Base-by-base conservation (phyloP, 129 eudicot species). In the Deinandra increscens region DNA sequence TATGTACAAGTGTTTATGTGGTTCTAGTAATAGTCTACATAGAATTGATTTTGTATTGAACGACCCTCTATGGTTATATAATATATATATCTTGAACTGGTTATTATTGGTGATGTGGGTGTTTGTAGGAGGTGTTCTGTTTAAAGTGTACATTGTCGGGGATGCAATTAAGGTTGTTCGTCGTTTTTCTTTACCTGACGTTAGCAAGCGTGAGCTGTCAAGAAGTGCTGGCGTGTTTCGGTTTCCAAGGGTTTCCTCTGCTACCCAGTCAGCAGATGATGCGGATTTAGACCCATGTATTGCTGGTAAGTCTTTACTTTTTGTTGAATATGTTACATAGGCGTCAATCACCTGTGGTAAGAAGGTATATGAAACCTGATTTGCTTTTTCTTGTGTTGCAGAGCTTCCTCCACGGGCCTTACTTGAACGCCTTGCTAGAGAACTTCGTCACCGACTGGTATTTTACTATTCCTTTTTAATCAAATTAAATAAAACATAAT, bases 241-340 rank as follows among this genome's bases (percentile, higher is more conserved):
- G 49, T 89, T 93, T 69, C 95, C 99, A 15, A 83, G 99, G 81
- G 97, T 93, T 37, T 89, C 99, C 49, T 93, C 90, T 80, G 95
- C 97, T 39, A 95, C 96, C 43, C 95, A 95, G 62, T 93, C 97
- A 33, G 99, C 99, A 64, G 99, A 93, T 80, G 97, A 87, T 48
- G 99, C 99, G 9, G 99, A 93, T 74, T 56, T 93, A 48, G 99
- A 89, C 70, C 98, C 97, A 0, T 79, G 84, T 62, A 80, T 89
- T 78, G 97, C 88, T 66, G 98, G 98, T 81, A 60, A 77, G 77
- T 50, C 34, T 8, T 49, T 7, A 29, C 73, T 23, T 10, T n/a
- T 64, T 29, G 29, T 13, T 51, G 19, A n/a, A 63, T 18, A 68
- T 58, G 15, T 36, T 75, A 43, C 8, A 42, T 42, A 66, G 7